Percentiles rank a stretch among this genome's conserved stretches.
These are phyloP conservation scores for Leucaena leucocephala DNA, from an alignment of 306 rosid genomes.

Conservation along the genomic window DNA sequence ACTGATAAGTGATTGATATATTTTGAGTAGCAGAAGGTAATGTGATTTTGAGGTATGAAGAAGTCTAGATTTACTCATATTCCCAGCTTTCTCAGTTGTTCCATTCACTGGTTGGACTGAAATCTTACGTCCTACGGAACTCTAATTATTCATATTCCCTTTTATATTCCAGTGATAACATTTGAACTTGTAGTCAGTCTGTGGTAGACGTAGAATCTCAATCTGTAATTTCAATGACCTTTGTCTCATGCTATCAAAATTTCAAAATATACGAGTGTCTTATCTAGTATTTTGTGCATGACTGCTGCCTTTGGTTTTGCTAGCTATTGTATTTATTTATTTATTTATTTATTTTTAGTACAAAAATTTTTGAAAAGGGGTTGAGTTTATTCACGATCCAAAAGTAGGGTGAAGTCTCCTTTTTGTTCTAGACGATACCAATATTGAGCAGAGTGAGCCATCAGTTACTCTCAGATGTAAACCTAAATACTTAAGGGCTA, in stretches of 20 bases:
- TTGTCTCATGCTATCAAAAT: neutral
- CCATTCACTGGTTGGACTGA: neutral
- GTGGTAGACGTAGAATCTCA: neutral
- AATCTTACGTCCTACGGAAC: neutral
- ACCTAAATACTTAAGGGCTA: too few species aligned
- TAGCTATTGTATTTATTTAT: neutral
- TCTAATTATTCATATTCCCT: neutral
- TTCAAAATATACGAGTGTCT: neutral
- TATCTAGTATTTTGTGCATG: conserved; percentile 7
- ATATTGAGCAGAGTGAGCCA: too few species aligned
- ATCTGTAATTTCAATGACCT: neutral
- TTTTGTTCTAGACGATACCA: too few species aligned
- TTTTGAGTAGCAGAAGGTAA: neutral
- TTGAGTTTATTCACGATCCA: too few species aligned
- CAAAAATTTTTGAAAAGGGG: too few species aligned
- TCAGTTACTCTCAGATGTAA: too few species aligned
- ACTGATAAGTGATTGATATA: neutral
- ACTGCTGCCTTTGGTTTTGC: neutral
- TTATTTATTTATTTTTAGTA: too few species aligned
- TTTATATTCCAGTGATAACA: neutral
- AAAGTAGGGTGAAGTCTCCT: too few species aligned
- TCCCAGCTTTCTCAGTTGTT: neutral
- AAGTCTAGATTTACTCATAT: conserved; percentile 1
- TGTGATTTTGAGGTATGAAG: neutral
- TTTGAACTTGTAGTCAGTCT: conserved; percentile 1